These are phyloP conservation scores for Magnusiomyces suaveolens DNA, from an alignment of 1,139 yeast species.

Conservation along the genomic window DNA sequence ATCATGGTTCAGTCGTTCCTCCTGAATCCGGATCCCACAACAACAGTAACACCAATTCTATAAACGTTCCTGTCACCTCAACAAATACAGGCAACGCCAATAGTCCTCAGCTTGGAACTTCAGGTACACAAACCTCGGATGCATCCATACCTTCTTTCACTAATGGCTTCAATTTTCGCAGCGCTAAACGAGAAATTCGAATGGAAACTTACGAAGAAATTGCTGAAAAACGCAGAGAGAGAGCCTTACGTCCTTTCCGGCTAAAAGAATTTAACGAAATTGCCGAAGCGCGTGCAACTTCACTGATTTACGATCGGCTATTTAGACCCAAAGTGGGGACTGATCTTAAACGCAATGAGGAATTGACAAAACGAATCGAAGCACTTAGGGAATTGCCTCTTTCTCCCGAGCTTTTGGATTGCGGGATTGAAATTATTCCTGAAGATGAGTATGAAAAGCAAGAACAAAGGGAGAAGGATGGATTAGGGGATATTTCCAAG, in stretches of 20 bases:
- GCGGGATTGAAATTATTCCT: conserved; percentile 10
- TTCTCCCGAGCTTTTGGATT: conserved; percentile 25
- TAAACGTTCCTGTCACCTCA: neutral
- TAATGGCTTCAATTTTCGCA: conserved; percentile 7
- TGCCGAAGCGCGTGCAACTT: conserved; percentile 37
- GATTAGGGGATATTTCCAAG: neutral
- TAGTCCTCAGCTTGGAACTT: neutral
- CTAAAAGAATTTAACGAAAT: conserved; percentile 30
- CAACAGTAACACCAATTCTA: neutral
- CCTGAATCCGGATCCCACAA: conserved; percentile 8
- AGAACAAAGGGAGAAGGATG: neutral
- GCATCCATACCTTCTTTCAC: neutral
- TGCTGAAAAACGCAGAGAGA: conserved; percentile 25
- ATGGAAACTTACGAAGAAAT: conserved; percentile 31
- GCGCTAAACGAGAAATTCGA: conserved; percentile 22
- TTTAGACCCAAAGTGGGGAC: conserved; percentile 19
- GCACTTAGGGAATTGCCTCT: conserved; percentile 23
- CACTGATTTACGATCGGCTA: conserved; percentile 30
- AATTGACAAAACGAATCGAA: conserved; percentile 24
- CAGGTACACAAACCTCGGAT: neutral
- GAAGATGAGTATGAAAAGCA: conserved; percentile 8
- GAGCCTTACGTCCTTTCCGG: conserved; percentile 20
- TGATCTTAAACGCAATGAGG: conserved; percentile 24
- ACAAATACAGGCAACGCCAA: neutral
- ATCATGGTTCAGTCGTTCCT: neutral